Conservation (phyloP, 768 basidiomycete species). For the Suillus bovinus region DNA sequence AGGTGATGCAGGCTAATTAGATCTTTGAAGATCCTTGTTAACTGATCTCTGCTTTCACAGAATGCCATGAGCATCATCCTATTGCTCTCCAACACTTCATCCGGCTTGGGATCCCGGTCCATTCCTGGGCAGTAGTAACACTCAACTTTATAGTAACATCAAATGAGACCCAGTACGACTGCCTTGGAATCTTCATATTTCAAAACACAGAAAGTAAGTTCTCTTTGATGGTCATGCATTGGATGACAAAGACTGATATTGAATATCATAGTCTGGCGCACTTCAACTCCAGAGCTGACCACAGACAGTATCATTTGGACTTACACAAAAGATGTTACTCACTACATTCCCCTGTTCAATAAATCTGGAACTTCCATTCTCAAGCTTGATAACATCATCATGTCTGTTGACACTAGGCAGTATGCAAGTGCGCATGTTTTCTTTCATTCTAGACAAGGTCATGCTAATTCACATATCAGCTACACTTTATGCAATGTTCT, state of each 20-base stretch:
- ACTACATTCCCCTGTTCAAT: slow-evolving; percentile 69
- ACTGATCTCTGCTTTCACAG: neutral
- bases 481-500: slow-evolving; percentile 70
- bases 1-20: neutral
- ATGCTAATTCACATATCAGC: slow-evolving; percentile 40
- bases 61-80: neutral
- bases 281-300: slow-evolving; percentile 78
- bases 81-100: neutral
- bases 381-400: slow-evolving; percentile 69
- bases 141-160: slow-evolving; percentile 80
- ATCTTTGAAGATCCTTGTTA: neutral
- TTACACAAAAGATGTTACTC: slow-evolving; percentile 72
- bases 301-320: slow-evolving; percentile 76
- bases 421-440: slow-evolving; percentile 57
- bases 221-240: neutral
- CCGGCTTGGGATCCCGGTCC: neutral
- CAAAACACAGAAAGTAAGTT: slow-evolving; percentile 73
- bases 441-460: neutral
- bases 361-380: slow-evolving; percentile 69
- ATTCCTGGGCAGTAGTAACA: slow-evolving; percentile 70
- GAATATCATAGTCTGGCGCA: slow-evolving; percentile 64
- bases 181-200: slow-evolving; percentile 71
- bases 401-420: slow-evolving; percentile 57
- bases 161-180: slow-evolving; percentile 77
- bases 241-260: neutral